Conservation (phyloP, 805 yeast genomes). For the Ascoidea rubescens region DNA sequence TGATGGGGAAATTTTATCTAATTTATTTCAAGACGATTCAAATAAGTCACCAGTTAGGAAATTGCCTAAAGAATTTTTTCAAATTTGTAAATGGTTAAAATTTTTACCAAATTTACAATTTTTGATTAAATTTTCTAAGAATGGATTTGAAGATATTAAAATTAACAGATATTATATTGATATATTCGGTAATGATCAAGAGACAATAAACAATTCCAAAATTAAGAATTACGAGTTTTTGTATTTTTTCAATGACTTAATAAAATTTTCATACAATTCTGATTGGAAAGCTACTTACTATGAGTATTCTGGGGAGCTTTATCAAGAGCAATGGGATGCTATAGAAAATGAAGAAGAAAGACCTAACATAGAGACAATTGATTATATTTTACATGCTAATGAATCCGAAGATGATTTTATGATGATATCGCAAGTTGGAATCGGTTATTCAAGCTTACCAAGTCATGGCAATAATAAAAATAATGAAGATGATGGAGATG, state of each 20-base stretch:
- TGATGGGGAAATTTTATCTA: neutral
- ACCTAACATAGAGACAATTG: neutral
- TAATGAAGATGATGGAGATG: neutral
- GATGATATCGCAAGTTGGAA: neutral
- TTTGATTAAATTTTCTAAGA: neutral
- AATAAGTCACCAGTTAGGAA: too few species aligned
- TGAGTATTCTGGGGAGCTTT: neutral
- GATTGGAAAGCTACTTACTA: neutral
- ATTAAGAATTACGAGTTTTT: too few species aligned
- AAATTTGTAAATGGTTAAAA: neutral
- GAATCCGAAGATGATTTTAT: neutral
- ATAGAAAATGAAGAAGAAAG: neutral
- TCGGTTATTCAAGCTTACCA: neutral
- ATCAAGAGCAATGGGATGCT: neutral
- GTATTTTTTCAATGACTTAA: too few species aligned
- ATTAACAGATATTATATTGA: too few species aligned
- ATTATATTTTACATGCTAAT: too few species aligned
- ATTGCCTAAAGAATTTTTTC: neutral
- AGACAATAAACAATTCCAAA: too few species aligned
- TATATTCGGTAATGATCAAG: neutral
- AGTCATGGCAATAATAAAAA: neutral
- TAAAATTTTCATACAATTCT: too few species aligned
- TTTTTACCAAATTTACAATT: neutral
- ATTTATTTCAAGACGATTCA: too few species aligned
- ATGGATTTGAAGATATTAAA: neutral